Evolutionary conservation across 306 rosid genomes (phyloP), one percentile per base, ranked within the genome.

Genomic region (Fragaria nilgerrensis): DNA sequence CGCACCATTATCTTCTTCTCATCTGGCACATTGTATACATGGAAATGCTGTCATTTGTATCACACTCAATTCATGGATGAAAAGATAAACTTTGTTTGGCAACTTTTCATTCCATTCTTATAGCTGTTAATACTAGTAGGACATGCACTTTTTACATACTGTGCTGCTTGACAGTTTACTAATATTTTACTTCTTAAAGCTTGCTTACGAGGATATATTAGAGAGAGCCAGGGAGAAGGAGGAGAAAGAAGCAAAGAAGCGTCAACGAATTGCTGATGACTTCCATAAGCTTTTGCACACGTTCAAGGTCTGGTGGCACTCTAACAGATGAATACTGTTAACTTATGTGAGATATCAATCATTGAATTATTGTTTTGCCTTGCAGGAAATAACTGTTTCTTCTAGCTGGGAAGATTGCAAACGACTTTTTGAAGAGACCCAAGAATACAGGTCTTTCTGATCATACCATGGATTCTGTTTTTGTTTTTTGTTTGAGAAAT

Each of bases 241-340:
- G 86, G 97, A 91, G 88, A 96, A 96, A 89, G 99, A 96, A 87
- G 96, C 96, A 74, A 96, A 91, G 87, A 96, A 91, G 83, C 99
- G 96, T 45, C 98, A 91, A 76, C 98, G 99, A 67, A 86, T 92
- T 80, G 96, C 93, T 61, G 98, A 89, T 84, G 99, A 92, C 77
- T 96, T 96, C 56, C 85, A 91, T 75, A 88, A 90, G 75, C 80
- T 91, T 56, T 81, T 96, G 71, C 83, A 91, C 76, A 79, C 94
- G 27, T 69, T 91, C 77, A 96, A 92, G 94, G 99, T 92, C 77
- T 74, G 69, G 52, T 6, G 66, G 59, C 70, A 85, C 44, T 76
- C 43, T 25, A 63, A 59, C 72, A 73, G 58, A 25, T 34, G 62
- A 41, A 56, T 43, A 4, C 49, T 47, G 23, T 56, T 8, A n/a